A percentile compares a stretch with the other conserved stretches of the same genome.
These are phyloP conservation scores for Xylaria grammica DNA, from an alignment of 495 filamentous ascomycete genomes.

Conservation along the genomic window DNA sequence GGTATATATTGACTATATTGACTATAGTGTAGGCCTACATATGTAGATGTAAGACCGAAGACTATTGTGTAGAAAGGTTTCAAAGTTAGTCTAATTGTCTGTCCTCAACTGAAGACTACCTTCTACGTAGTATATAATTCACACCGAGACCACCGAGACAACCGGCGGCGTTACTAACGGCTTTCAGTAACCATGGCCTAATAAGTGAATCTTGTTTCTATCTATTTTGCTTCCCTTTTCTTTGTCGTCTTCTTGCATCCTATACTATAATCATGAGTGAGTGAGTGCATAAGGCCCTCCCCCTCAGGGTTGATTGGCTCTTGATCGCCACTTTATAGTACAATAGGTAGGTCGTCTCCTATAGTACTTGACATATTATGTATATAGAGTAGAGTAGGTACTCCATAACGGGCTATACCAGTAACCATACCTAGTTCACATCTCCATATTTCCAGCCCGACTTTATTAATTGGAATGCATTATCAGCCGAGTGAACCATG, in stretches of 20 bases:
- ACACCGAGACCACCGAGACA: background rate
- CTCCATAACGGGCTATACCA: no score
- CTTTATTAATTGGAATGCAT: constrained; percentile 7
- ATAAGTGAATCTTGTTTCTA: background rate
- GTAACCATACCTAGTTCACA: background rate
- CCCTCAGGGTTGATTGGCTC: background rate
- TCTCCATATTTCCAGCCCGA: constrained; percentile 10
- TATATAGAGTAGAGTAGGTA: background rate
- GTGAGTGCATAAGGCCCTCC: no score
- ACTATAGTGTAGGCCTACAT: no score
- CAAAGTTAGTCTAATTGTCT: background rate
- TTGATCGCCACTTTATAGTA: background rate
- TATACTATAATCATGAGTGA: no score
- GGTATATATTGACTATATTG: no score
- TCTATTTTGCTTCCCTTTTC: background rate
- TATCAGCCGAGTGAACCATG: constrained; percentile 18
- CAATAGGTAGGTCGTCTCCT: background rate
- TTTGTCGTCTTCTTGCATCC: background rate
- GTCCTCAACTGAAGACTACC: background rate
- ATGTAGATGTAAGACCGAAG: no score
- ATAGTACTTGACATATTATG: no score
- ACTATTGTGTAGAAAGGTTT: no score
- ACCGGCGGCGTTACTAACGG: background rate
- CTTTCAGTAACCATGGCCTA: background rate
- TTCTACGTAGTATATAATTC: background rate